Conservation (phyloP, 306 rosid genomes). For the Ceratonia siliqua region DNA sequence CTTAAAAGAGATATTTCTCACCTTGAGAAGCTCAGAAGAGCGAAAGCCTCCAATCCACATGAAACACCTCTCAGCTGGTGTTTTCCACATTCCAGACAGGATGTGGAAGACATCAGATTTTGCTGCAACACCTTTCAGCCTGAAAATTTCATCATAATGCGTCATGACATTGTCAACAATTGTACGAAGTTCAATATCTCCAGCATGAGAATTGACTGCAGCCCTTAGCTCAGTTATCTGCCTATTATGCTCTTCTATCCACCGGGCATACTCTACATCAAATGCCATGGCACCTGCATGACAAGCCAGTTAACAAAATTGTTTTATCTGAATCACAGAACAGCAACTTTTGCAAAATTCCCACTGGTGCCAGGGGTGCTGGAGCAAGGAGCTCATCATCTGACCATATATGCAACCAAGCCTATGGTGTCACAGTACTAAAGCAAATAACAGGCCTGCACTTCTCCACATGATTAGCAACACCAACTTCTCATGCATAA, state of each 20-base stretch:
- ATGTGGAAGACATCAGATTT: constrained; percentile 77
- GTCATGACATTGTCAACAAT: constrained; percentile 58
- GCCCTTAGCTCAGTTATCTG: constrained; percentile 71
- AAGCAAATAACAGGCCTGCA: too few relatives aligned
- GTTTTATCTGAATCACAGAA: not conserved
- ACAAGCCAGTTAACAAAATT: not conserved
- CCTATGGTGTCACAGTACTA: not conserved
- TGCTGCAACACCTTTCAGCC: constrained; percentile 68
- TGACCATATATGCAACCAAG: not conserved
- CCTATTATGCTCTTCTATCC: constrained; percentile 70
- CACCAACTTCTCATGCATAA: too few relatives aligned
- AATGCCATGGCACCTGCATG: constrained; percentile 65
- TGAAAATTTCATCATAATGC: constrained; percentile 62
- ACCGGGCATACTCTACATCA: constrained; percentile 67
- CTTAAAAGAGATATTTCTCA: constrained; percentile 23
- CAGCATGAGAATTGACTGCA: constrained; percentile 75
- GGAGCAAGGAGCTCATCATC: too few relatives aligned
- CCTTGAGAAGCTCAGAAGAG: constrained; percentile 74
- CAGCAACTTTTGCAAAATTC: not conserved
- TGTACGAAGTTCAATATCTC: constrained; percentile 69
- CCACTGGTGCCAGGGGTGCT: too few relatives aligned
- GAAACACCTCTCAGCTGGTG: constrained; percentile 77
- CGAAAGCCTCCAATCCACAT: constrained; percentile 82
- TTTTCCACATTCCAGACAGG: constrained; percentile 78
- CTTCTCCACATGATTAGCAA: too few relatives aligned